Evolutionary conservation across 2,329 filamentous ascomycete species (phyloP), one percentile per base, ranked within the genome.

Genomic region (Ceratocystis cubensis): DNA sequence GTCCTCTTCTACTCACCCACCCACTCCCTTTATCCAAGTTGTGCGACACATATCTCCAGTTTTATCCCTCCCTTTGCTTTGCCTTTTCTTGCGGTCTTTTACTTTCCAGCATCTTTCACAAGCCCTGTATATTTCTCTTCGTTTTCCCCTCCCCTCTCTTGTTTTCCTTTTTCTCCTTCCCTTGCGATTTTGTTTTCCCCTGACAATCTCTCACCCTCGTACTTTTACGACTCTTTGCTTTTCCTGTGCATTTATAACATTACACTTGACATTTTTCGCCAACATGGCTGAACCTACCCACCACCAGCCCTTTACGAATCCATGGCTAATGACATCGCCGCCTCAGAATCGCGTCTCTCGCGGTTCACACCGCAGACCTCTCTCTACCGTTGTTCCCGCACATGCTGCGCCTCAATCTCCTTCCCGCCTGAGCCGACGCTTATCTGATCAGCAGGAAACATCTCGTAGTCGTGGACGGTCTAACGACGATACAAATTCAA

Each of bases 391-490:
- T 28, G 73, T 82, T 20, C 76, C 80, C 17, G 74, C 80, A 20
- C 66, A 67, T 76, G 80, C 69, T 77, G 80, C 61, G 76, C 78
- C 20, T 74, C 75, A 65, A 5, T 83, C 82, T 1, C 82, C 82
- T 59, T 79, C 82, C 17, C 77, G 76, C 61, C 70, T 82, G 30
- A 74, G 75, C 66, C 80, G 82, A 46, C 81, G 83, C 28, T 75
- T 84, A 48, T 85, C 83, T 1, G 83, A 85, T 65, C 81, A 82
- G 70, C 79, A 81, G 69, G 81, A 83, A 48, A 77, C 75, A 13
- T 74, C 74, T 69, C 72, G 70, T 44, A 69, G 70, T 64, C 76
- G 70, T 5, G 61, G 57, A 5, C 62, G 64, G n/a, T 50, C 30
- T 73, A 78, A 70, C 70, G 75, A 70, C 74, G 79, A 73, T 71